phyloP scores from a whole-genome alignment of 352 stramenopile species.

The Globisporangium cederbergense region DNA sequence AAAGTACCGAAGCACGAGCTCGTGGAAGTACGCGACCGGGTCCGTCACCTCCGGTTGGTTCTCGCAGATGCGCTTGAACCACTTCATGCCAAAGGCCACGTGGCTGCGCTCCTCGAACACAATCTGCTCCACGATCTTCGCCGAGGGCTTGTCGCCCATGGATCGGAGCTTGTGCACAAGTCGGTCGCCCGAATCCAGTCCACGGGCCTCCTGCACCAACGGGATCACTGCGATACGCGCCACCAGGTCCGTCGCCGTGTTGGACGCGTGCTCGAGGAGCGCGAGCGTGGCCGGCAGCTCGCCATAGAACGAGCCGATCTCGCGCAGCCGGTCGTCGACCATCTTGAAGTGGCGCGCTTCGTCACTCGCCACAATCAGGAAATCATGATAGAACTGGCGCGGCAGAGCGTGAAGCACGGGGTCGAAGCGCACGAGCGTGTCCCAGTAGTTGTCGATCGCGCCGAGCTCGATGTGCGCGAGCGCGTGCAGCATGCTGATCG shows the following conservation, averaged over 20 bases:
- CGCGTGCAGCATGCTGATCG: slow-evolving; percentile 74
- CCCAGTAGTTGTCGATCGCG: slow-evolving; percentile 87
- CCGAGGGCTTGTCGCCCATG: slow-evolving; percentile 61
- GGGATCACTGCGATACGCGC: slow-evolving; percentile 76
- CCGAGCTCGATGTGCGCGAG: slow-evolving; percentile 86
- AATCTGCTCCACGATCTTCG: slow-evolving; percentile 69
- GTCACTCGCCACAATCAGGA: slow-evolving; percentile 64
- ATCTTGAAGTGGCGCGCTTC: slow-evolving; percentile 80
- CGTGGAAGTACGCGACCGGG: slow-evolving; percentile 71
- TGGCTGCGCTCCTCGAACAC: slow-evolving; percentile 78
- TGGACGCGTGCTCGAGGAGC: slow-evolving; percentile 68
- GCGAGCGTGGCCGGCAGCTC: slow-evolving; percentile 58
- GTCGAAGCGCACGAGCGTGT: slow-evolving; percentile 82
- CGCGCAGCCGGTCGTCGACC: slow-evolving; percentile 59
- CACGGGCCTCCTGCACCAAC: slow-evolving; percentile 77
- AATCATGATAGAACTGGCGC: slow-evolving; percentile 70
- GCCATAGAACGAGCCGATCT: slow-evolving; percentile 66
- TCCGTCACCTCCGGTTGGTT: slow-evolving; percentile 38
- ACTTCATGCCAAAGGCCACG: slow-evolving; percentile 75
- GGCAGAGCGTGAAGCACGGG: slow-evolving; percentile 42
- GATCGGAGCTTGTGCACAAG: slow-evolving; percentile 74
- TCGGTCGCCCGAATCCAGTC: slow-evolving; percentile 70
- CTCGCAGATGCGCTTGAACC: slow-evolving; percentile 58
- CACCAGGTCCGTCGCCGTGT: slow-evolving; percentile 62
- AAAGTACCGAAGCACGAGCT: slow-evolving; percentile 76